A percentile compares a stretch with the other conserved stretches of the same genome.
phyloP scores from a whole-genome alignment of 352 stramenopile genomes.

The Aphanomyces invadans region DNA sequence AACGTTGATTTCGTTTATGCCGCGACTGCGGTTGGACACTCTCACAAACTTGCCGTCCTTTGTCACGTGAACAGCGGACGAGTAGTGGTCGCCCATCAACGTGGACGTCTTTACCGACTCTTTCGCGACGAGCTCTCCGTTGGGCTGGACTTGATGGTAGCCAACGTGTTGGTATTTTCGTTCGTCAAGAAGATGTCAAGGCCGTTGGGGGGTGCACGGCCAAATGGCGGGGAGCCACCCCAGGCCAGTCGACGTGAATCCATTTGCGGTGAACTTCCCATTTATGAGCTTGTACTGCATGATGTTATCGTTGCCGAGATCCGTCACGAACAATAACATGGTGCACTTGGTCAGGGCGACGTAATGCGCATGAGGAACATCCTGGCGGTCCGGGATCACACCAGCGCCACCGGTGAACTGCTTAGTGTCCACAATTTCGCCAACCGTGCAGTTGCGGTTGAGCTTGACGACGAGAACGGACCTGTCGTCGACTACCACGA shows the following conservation, averaged over 20 bases:
- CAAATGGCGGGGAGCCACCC: conserved; percentile 18
- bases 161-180: conserved; percentile 9
- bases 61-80: conserved; percentile 14
- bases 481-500: conserved; percentile 2
- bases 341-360: conserved; percentile 14
- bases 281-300: conserved; percentile 19
- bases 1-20: background rate
- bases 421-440: conserved; percentile 1
- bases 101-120: conserved; percentile 6
- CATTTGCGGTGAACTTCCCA: conserved; percentile 1
- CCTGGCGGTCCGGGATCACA: conserved; percentile 15
- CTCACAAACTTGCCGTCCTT: background rate
- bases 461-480: conserved; percentile 4
- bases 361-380: conserved; percentile 16
- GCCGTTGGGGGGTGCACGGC: conserved; percentile 14
- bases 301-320: conserved; percentile 22
- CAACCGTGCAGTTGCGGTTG: background rate
- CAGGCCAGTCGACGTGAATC: background rate
- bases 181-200: conserved; percentile 11
- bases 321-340: conserved; percentile 17
- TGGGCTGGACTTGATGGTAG: background rate
- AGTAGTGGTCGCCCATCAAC: background rate
- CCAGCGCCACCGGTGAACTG: background rate
- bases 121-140: background rate
- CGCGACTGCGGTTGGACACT: conserved; percentile 16